Percentiles rank a stretch among this genome's conserved stretches.
Evolutionary conservation across 2,329 filamentous ascomycete species (phyloP).

Genomic region (Lecanoromycetidae sp.): DNA sequence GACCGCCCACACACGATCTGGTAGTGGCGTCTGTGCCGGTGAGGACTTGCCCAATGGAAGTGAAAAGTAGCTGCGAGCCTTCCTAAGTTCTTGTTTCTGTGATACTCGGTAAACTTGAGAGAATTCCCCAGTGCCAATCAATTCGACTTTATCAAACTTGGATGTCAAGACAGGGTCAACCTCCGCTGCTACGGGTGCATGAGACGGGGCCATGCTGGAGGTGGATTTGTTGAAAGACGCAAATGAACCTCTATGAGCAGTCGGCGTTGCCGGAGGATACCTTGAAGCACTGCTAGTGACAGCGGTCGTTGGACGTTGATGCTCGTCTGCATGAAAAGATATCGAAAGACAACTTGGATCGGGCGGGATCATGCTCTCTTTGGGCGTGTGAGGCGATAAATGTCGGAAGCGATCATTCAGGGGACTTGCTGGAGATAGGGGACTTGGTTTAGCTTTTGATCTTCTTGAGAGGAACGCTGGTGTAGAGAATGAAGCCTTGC

Average conservation of each 20-base stretch:
- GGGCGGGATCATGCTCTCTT: slow-evolving; percentile 58
- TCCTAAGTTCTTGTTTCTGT: slow-evolving; percentile 26
- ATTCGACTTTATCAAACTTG: slow-evolving; percentile 69
- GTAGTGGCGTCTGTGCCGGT: slow-evolving; percentile 41
- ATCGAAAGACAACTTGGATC: slow-evolving; percentile 78
- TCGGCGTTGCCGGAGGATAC: slow-evolving; percentile 71
- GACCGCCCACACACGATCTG: slow-evolving; percentile 66
- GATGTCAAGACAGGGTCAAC: slow-evolving; percentile 62
- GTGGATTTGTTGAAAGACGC: slow-evolving; percentile 46
- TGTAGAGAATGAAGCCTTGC: slow-evolving; percentile 26
- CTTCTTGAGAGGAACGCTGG: slow-evolving; percentile 25
- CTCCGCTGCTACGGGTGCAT: slow-evolving; percentile 57
- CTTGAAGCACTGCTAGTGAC: slow-evolving; percentile 28
- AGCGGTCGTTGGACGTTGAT: slow-evolving; percentile 7
- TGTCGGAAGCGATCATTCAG: slow-evolving; percentile 43
- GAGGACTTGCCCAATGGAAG: slow-evolving; percentile 35
- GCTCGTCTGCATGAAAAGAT: slow-evolving; percentile 42
- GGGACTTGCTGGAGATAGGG: slow-evolving; percentile 48
- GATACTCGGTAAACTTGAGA: slow-evolving; percentile 80
- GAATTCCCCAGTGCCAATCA: slow-evolving; percentile 80
- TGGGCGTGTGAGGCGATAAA: slow-evolving; percentile 63
- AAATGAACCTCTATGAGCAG: slow-evolving; percentile 49
- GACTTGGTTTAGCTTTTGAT: slow-evolving; percentile 41
- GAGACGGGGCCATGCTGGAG: slow-evolving; percentile 56
- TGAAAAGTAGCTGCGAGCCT: slow-evolving; percentile 33